Conservation (phyloP, 129 eudicot species). For the Rutidosis leptorrhynchoides region DNA sequence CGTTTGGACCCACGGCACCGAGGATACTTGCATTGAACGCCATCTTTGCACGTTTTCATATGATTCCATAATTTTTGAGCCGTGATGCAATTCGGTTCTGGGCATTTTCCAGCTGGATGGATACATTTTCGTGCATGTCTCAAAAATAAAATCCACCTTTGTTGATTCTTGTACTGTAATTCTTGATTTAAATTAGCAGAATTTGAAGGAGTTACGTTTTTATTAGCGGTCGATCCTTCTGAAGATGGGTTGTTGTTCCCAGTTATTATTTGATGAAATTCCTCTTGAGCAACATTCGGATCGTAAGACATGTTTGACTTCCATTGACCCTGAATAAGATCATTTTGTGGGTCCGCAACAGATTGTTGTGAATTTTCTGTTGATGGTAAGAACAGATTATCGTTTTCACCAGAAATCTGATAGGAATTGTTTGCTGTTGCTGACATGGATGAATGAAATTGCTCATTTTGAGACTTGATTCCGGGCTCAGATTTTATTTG, state of each 20-base stretch:
- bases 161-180: slow-evolving; percentile 50
- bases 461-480: slow-evolving; percentile 47
- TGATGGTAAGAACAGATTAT: slow-evolving; percentile 4
- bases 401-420: slow-evolving; percentile 36
- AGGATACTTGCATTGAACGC: slow-evolving; percentile 46
- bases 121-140: slow-evolving; percentile 76
- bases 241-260: slow-evolving; percentile 58
- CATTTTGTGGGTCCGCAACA: slow-evolving; percentile 42
- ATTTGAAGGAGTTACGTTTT: slow-evolving; percentile 41
- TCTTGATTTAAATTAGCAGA: slow-evolving; percentile 40
- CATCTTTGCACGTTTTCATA: slow-evolving; percentile 48
- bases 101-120: slow-evolving; percentile 69
- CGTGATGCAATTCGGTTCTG: slow-evolving; percentile 41
- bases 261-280: slow-evolving; percentile 47
- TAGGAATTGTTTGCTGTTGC: slow-evolving; percentile 40
- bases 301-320: slow-evolving; percentile 42
- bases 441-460: slow-evolving; percentile 45
- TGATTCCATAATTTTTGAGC: slow-evolving; percentile 67
- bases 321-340: slow-evolving; percentile 56
- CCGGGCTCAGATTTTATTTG: slow-evolving; percentile 48
- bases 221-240: slow-evolving; percentile 42
- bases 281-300: slow-evolving; percentile 49
- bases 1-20: slow-evolving; percentile 47
- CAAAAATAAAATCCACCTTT: slow-evolving; percentile 75
- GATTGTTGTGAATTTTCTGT: slow-evolving; percentile 31